Evolutionary conservation across 768 basidiomycete species (phyloP), one percentile per base, ranked within the genome.

Genomic region (Suillus americanus): DNA sequence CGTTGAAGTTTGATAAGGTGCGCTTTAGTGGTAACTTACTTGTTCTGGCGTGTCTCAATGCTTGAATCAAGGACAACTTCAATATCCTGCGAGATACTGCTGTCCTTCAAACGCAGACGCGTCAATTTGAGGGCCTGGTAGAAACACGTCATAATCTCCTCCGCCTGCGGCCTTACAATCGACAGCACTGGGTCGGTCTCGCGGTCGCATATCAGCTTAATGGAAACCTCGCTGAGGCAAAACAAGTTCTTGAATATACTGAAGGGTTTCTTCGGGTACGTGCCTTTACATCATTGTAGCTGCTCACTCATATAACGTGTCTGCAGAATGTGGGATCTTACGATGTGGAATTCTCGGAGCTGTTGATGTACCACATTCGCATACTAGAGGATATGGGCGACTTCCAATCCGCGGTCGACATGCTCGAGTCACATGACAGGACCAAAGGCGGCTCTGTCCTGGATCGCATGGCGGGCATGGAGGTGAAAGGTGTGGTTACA

Each of bases 41-140:
- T 51, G 54, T 46, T 61, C 40, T 12, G 37, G 25, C 62, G 53
- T 46, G 43, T 6, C 62, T 33, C 50, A 68, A 28, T 65, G 65
- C 35, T 33, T 41, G 40, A 25, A 12, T 7, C 10, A 70, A 97
- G 96, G 95, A 98, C 71, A 97, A 97, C 73, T 78, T 97, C 71
- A 97, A 97, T 75, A 90, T 99, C 68, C 78, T 99, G 30, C 89
- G 93, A 51, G 97, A 99, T 75, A 85, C 94, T 0, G 94, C 96
- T 8, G 86, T 91, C 57, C 83, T 99, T 12, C 93, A 95, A 71
- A 88, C 94, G 0, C 96, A 98, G 67, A 84, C 95, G 14, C 88
- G 97, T 40, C 79, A 89, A 51, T 97, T 86, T 74, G 88, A 92
- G 48, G 81, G 80, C 6, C 84, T 96, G 33, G 86, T 95, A 46